A percentile compares a stretch with the other conserved stretches of the same genome.
phyloP scores from a whole-genome alignment of 495 filamentous ascomycete species.

The Aspergillus carlsbadensis region DNA sequence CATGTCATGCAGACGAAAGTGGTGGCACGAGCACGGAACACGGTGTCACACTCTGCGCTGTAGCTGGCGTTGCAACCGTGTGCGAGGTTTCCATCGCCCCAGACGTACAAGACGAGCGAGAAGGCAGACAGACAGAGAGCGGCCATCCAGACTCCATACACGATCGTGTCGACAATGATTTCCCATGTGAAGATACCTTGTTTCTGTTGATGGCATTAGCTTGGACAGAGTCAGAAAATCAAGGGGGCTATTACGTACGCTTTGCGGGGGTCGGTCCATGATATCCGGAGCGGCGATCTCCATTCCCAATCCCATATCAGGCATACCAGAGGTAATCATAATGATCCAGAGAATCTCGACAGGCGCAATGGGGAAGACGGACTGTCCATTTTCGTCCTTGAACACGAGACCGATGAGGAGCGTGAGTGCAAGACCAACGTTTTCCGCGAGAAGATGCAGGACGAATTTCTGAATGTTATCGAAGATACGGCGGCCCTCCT shows the following conservation, averaged over 20 bases:
- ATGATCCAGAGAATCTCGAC: slow-evolving; percentile 79
- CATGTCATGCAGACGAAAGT: slow-evolving; percentile 72
- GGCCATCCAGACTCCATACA: slow-evolving; percentile 72
- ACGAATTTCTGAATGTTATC: slow-evolving; percentile 81
- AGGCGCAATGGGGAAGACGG: slow-evolving; percentile 70
- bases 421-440: slow-evolving; percentile 67
- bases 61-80: slow-evolving; percentile 61
- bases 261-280: slow-evolving; percentile 64
- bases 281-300: slow-evolving; percentile 66
- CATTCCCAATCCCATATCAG: slow-evolving; percentile 75
- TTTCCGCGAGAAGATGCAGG: slow-evolving; percentile 69
- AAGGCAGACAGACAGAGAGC: slow-evolving; percentile 66
- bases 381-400: slow-evolving; percentile 61
- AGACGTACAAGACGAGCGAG: slow-evolving; percentile 63
- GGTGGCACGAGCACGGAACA: slow-evolving; percentile 71
- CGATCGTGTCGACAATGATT: slow-evolving; percentile 64
- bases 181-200: slow-evolving; percentile 69
- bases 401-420: slow-evolving; percentile 71
- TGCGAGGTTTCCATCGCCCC: slow-evolving; percentile 65
- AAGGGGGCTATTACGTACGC: slow-evolving; percentile 33
- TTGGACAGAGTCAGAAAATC: slow-evolving; percentile 20
- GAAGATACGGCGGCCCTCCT: slow-evolving; percentile 71
- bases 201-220: slow-evolving; percentile 47
- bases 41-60: slow-evolving; percentile 55
- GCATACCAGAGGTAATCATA: slow-evolving; percentile 71